Evolutionary conservation across 2,329 filamentous ascomycete genomes (phyloP).

Genomic region (Xylaria sp.): DNA sequence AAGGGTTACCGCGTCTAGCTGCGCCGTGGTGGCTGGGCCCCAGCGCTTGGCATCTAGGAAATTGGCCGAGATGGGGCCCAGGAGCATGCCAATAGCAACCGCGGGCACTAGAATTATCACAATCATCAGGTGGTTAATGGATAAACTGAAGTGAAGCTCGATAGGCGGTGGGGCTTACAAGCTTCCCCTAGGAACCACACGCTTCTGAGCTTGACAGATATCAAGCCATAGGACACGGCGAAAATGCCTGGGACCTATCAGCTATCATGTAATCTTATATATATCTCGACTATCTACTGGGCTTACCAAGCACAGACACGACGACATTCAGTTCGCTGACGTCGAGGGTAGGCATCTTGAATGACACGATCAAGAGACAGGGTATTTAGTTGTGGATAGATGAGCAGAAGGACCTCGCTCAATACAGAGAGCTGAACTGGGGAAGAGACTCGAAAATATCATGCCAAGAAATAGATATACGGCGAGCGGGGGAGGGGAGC

Average conservation of each 20-base stretch:
- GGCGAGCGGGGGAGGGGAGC: conserved; percentile 9
- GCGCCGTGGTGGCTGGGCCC: conserved; percentile 40
- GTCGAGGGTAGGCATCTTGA: conserved; percentile 50
- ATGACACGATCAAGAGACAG: not conserved
- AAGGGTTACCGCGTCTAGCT: conserved; percentile 46
- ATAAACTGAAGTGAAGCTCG: not conserved
- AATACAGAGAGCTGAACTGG: conserved; percentile 2
- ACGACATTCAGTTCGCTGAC: conserved; percentile 58
- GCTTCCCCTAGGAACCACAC: conserved; percentile 59
- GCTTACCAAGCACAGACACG: conserved; percentile 47
- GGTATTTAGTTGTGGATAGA: conserved; percentile 2
- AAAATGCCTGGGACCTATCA: conserved; percentile 45
- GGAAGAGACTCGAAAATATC: not conserved
- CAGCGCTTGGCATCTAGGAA: conserved; percentile 51
- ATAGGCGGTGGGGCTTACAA: conserved; percentile 39
- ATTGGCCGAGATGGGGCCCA: conserved; percentile 58
- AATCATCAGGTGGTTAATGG: not conserved
- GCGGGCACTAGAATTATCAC: too few species aligned
- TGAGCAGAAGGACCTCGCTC: not conserved
- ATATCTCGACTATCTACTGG: not conserved
- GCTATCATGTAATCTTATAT: conserved; percentile 2
- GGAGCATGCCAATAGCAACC: conserved; percentile 53
- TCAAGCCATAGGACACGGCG: conserved; percentile 51
- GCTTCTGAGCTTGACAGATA: conserved; percentile 56
- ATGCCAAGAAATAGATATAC: conserved; percentile 30